Conservation (phyloP, 306 rosid species). For the Pyrus betulifolia region DNA sequence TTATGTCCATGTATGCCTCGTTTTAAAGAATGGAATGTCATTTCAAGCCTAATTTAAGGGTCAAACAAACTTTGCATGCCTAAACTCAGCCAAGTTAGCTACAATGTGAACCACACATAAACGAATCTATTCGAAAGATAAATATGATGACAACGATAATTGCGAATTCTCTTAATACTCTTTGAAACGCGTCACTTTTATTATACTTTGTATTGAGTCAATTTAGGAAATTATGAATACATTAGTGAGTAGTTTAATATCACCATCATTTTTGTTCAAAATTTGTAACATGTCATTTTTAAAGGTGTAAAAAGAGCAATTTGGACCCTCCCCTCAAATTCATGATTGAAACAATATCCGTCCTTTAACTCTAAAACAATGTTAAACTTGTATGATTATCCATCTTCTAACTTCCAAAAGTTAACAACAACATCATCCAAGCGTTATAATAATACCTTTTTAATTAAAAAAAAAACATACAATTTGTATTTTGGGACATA, state of each 20-base stretch:
- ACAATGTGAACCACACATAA: not conserved
- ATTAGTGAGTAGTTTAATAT: too few relatives aligned
- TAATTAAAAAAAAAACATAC: not conserved
- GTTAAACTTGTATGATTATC: not conserved
- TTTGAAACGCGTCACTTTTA: not conserved
- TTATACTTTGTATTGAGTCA: too few relatives aligned
- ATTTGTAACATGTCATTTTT: not conserved
- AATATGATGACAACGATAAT: too few relatives aligned
- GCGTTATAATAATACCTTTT: not conserved
- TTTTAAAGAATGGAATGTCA: too few relatives aligned
- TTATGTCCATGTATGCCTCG: too few relatives aligned
- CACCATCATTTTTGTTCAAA: too few relatives aligned
- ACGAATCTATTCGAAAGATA: too few relatives aligned
- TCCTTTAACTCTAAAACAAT: not conserved
- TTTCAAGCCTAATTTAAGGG: too few relatives aligned
- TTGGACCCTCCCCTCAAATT: not conserved
- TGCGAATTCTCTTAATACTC: not conserved
- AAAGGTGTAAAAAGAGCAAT: not conserved
- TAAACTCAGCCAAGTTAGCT: too few relatives aligned
- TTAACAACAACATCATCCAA: not conserved
- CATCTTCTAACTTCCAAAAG: conserved; percentile 1
- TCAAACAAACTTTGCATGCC: too few relatives aligned
- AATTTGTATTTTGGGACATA: not conserved
- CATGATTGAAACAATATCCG: not conserved
- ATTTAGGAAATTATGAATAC: too few relatives aligned